Percentiles rank a stretch among this genome's conserved stretches.
Evolutionary conservation across 257 asterid species (phyloP).

Genomic region (Oldenlandia corymbosa): DNA sequence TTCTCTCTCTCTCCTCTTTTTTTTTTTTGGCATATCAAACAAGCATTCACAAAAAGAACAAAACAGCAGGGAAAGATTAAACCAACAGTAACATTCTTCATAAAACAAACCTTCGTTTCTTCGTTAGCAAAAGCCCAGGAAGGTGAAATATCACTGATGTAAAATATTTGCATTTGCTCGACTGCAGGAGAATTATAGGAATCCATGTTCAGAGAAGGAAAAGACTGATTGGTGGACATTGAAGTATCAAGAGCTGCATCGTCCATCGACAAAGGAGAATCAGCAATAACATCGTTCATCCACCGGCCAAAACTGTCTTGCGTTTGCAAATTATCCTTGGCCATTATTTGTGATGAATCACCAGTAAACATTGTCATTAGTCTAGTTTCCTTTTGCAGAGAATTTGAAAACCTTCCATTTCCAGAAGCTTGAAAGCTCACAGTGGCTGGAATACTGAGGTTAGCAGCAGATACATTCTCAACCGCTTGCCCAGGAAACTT

Average conservation of each 20-base stretch:
- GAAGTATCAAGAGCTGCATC: conserved; percentile 42
- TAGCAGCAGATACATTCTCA: conserved; percentile 25
- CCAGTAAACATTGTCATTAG: conserved; percentile 23
- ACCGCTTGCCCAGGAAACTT: conserved; percentile 37
- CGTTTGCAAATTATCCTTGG: conserved; percentile 43
- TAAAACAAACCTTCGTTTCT: conserved; percentile 66
- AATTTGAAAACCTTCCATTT: conserved; percentile 27
- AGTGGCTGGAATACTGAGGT: conserved; percentile 29
- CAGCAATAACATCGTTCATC: conserved; percentile 44
- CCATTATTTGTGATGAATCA: conserved; percentile 29
- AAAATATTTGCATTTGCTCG: conserved; percentile 51
- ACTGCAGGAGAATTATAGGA: conserved; percentile 25
- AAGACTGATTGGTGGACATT: conserved; percentile 36
- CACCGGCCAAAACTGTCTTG: conserved; percentile 73
- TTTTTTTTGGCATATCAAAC: no score
- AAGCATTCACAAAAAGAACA: neutral
- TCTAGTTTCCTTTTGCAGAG: conserved; percentile 38
- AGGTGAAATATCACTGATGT: conserved; percentile 73
- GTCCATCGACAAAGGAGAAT: conserved; percentile 51
- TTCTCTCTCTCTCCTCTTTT: no score
- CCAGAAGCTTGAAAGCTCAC: conserved; percentile 34
- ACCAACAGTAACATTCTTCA: neutral
- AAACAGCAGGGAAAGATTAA: neutral
- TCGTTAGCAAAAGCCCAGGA: conserved; percentile 71
- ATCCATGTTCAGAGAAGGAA: conserved; percentile 28